Evolutionary conservation across 208 protist species (phyloP), one percentile per base, ranked within the genome.

Genomic region (Borovskyia barvae): DNA sequence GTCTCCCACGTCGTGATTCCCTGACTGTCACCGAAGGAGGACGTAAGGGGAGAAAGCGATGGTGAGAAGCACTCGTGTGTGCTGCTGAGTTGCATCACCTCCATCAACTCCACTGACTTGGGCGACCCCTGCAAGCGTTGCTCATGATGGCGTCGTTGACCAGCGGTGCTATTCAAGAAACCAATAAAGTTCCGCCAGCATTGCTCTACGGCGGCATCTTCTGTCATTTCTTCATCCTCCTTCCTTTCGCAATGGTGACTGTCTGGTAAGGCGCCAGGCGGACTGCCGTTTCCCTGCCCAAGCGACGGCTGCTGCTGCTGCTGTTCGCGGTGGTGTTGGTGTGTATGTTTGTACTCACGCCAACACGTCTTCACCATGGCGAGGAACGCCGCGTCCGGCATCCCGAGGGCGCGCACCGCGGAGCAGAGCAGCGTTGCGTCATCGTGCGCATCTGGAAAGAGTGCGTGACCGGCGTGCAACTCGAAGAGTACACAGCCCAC

Each of bases 401-500:
- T 72, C 12, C 79, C 79, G 15, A 85, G 65, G 30, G 49, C 39
- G 20, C 41, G 28, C 26, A 85, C 54, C 32, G 68, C 67, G 0
- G 52, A 28, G n/a, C 55, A 36, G 32, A 85, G 66, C 58, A 82
- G 53, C 32, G 64, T 67, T 5, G 53, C 57, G 41, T 85, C 75
- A 46, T 69, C 61, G 20, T 61, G 46, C 2, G 54, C 69, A 19
- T 70, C 75, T 15, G 87, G 80, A 51, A 87, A 75, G 24, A 86
- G 58, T 8, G 58, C 53, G 53, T 62, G 47, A 3, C 82, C 79
- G 6, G 60, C 76, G 61, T 29, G 40, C n/a, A 87, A 54, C 58
- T 87, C 82, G 49, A 74, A 83, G 7, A 82, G 46, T 17, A 82
- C 53, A 50, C 79, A 86, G 28, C 75, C 75, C 29, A 85, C 43